A percentile compares a stretch with the other conserved stretches of the same genome.
phyloP scores from a whole-genome alignment of 1,139 yeast species.

The Komagataea norvegica region DNA sequence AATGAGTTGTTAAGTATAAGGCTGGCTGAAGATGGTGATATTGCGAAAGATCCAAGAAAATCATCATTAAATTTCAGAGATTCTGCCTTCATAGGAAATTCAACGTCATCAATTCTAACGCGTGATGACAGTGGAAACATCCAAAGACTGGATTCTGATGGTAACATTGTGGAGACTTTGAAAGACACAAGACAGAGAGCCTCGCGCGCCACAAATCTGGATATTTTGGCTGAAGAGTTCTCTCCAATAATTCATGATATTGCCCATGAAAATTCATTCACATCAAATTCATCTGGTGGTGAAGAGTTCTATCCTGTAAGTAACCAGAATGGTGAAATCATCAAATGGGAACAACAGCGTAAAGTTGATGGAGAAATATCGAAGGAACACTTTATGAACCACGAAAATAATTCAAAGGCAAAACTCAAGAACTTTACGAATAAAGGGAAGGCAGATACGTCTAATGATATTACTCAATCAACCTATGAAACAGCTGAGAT shows the following conservation, averaged over 20 bases:
- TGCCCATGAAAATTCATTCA: slow-evolving; percentile 19
- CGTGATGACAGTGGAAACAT: slow-evolving; percentile 38
- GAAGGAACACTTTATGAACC: slow-evolving; percentile 6
- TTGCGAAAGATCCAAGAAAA: slow-evolving; percentile 37
- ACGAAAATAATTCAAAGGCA: slow-evolving; percentile 18
- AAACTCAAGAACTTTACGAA: slow-evolving; percentile 23
- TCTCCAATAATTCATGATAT: slow-evolving; percentile 1
- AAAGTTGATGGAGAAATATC: background rate
- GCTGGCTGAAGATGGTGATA: slow-evolving; percentile 55
- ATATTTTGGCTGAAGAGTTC: slow-evolving; percentile 21
- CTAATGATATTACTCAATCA: slow-evolving; percentile 20
- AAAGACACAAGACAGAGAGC: slow-evolving; percentile 19
- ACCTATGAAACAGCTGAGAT: slow-evolving; percentile 27
- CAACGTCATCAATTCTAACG: slow-evolving; percentile 24
- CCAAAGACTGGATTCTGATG: slow-evolving; percentile 51
- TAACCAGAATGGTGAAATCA: slow-evolving; percentile 17
- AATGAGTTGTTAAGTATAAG: slow-evolving; percentile 79
- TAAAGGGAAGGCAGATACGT: slow-evolving; percentile 22
- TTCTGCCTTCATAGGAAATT: slow-evolving; percentile 33
- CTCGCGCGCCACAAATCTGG: slow-evolving; percentile 23
- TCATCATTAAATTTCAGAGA: slow-evolving; percentile 38
- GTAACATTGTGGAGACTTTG: slow-evolving; percentile 38
- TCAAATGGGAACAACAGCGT: slow-evolving; percentile 19
- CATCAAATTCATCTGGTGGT: slow-evolving; percentile 18
- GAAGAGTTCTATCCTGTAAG: slow-evolving; percentile 25